Base-by-base conservation (phyloP, 306 rosid species). In the Lablab purpureus region DNA sequence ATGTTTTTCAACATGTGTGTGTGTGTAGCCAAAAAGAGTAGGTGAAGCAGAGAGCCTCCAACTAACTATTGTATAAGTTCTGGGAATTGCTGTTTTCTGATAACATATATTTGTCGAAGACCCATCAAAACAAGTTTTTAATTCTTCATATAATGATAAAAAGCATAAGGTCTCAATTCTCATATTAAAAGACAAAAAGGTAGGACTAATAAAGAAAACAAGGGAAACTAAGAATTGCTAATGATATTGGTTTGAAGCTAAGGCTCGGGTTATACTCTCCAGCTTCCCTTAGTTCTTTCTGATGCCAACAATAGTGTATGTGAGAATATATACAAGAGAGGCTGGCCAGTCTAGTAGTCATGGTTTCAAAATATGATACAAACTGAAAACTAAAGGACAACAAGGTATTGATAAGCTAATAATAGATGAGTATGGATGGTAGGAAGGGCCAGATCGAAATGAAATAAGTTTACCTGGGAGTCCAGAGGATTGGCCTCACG, bases 401-500 rank as follows among this genome's bases (percentile, higher is more conserved):
- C 52, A 18, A 49, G 76, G 71, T 17, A 43, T 56, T 54, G 47
- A 49, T 25, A 52, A 70, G 23, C 3, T 0, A 43, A 58, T 47
- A 27, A 54, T 17, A 76, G 67, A 64, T 36, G 23, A 28, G 47
- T 55, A 37, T 17, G 46, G 8, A 18, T 3, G 43, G 46, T 36
- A 17, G 17, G 59, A 55, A 51, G 49, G 47, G n/a, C 7, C 77
- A 73, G 12, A 55, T 67, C 73, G 74, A 18, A 36, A 80, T 41
- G 19, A 23, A 75, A 13, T 3, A 83, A 64, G 63, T 34, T 69
- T 74, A 90, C 98, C 94, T 92, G 94, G 10, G 97, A 90, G 77
- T 92, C 97, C 50, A 92, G 80, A 46, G 98, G 97, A 85, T 94
- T 90, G 10, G 89, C 87, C 84, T 94, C 98, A 0, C 97, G 94